Evolutionary conservation across 1,139 yeast species (phyloP).

Genomic region (Saccharomyces hybrid): DNA sequence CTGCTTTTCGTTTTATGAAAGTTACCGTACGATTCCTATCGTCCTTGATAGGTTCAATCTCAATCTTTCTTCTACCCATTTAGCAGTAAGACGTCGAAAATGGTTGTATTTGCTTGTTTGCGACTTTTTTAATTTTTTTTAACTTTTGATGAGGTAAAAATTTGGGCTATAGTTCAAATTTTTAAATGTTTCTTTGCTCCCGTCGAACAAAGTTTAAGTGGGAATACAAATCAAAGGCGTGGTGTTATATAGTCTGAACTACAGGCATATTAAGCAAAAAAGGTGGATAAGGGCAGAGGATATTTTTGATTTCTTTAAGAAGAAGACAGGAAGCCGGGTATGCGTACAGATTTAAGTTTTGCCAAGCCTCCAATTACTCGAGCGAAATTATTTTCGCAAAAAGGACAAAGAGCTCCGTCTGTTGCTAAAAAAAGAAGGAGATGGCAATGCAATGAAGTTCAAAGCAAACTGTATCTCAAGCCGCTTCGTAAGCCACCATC

Average conservation of each 20-base stretch:
- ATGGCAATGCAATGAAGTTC: not conserved
- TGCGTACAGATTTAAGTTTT: not conserved
- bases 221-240: not conserved
- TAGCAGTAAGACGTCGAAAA: conserved; percentile 1
- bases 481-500: not conserved
- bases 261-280: not conserved
- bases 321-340: not conserved
- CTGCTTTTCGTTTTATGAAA: conserved; percentile 89
- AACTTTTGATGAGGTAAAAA: not conserved
- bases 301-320: not conserved
- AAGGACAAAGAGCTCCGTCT: not conserved
- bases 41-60: conserved; percentile 82
- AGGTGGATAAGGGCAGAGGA: not conserved
- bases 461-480: not conserved
- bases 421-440: not conserved
- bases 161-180: not conserved
- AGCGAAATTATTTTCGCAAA: not conserved
- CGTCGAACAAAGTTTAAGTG: not conserved
- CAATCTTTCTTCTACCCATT: conserved; percentile 97
- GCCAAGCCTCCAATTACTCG: not conserved
- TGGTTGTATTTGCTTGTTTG: not conserved
- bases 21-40: conserved; percentile 86
- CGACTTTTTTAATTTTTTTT: not conserved
- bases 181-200: not conserved
- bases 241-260: not conserved